Conservation (phyloP, 106 monocot genomes). For the Narthecium ossifragum region DNA sequence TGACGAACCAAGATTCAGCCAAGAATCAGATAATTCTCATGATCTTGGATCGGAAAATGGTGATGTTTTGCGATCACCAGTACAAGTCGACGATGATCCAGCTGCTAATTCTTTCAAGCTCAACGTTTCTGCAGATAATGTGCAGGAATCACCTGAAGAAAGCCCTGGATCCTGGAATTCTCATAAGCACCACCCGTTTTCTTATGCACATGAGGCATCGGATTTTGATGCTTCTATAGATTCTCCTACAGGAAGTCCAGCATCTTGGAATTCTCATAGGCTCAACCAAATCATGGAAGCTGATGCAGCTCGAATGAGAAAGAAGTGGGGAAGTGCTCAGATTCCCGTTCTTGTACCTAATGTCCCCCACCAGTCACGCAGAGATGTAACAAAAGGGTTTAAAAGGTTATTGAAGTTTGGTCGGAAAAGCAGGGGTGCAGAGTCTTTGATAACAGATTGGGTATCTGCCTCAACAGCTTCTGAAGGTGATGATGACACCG, state of each 20-base stretch:
- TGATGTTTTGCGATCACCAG: slow-evolving; percentile 23
- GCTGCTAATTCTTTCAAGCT: slow-evolving; percentile 22
- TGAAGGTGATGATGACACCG: slow-evolving; percentile 32
- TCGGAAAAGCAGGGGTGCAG: slow-evolving; percentile 26
- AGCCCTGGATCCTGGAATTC: slow-evolving; percentile 64
- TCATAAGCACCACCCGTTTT: slow-evolving; percentile 32
- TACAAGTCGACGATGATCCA: slow-evolving; percentile 24
- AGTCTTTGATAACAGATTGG: slow-evolving; percentile 17
- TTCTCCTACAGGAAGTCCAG: slow-evolving; percentile 18
- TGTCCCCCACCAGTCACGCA: slow-evolving; percentile 20
- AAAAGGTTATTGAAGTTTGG: slow-evolving; percentile 52
- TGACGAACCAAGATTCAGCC: slow-evolving; percentile 29
- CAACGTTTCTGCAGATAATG: slow-evolving; percentile 12
- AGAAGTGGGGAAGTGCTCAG: slow-evolving; percentile 52
- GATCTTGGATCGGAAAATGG: slow-evolving; percentile 47
- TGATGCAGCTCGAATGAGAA: slow-evolving; percentile 34
- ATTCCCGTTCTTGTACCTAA: slow-evolving; percentile 21
- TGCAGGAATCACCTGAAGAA: slow-evolving; percentile 46
- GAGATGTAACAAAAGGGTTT: slow-evolving; percentile 42
- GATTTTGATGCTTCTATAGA: slow-evolving; percentile 33
- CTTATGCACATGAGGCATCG: slow-evolving; percentile 53
- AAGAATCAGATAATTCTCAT: slow-evolving; percentile 34
- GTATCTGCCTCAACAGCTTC: slow-evolving; percentile 31
- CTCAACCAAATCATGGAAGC: slow-evolving; percentile 26
- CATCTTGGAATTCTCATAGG: slow-evolving; percentile 18